phyloP scores from a whole-genome alignment of 2,329 filamentous ascomycete species.

The Fusarium sp. region DNA sequence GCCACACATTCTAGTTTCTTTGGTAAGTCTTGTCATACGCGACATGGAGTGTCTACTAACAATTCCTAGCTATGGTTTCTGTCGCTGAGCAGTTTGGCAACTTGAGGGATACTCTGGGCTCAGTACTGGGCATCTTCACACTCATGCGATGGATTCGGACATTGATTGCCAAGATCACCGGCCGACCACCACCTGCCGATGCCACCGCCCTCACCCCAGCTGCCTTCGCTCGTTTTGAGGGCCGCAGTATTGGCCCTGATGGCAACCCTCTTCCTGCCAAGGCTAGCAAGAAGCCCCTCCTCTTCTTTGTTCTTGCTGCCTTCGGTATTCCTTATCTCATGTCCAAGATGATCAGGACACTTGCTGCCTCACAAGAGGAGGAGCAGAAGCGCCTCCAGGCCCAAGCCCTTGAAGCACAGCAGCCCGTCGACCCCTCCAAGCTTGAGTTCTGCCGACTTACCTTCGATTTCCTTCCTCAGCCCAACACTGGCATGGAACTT shows the following conservation, averaged over 20 bases:
- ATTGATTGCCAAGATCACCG: slow-evolving; percentile 91
- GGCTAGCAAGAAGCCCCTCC: slow-evolving; percentile 93
- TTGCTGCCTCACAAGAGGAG: slow-evolving; percentile 88
- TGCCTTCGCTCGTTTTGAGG: slow-evolving; percentile 91
- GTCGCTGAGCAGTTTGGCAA: slow-evolving; percentile 98
- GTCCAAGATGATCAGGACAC: slow-evolving; percentile 91
- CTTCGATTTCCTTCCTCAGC: slow-evolving; percentile 92
- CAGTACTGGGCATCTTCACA: slow-evolving; percentile 94
- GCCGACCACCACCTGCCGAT: slow-evolving; percentile 89
- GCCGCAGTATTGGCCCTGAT: slow-evolving; percentile 71
- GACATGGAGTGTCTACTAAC: slow-evolving; percentile 15
- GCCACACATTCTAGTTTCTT: slow-evolving; percentile 99
- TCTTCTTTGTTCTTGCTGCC: slow-evolving; percentile 95
- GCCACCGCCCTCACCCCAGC: slow-evolving; percentile 89
- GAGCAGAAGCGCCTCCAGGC: slow-evolving; percentile 74
- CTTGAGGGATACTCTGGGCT: slow-evolving; percentile 92
- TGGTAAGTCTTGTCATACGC: slow-evolving; percentile 69
- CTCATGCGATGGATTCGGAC: slow-evolving; percentile 95
- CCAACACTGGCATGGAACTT: slow-evolving; percentile 81
- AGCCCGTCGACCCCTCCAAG: slow-evolving; percentile 85
- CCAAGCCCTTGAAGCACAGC: slow-evolving; percentile 65
- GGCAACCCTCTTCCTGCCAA: slow-evolving; percentile 77
- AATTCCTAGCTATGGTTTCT: slow-evolving; percentile 87
- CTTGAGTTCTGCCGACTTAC: slow-evolving; percentile 96
- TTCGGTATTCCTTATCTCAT: slow-evolving; percentile 97